Base-by-base conservation (phyloP, 1,284 basidiomycete genomes). In the Apiotrichum mycotoxinovorans region DNA sequence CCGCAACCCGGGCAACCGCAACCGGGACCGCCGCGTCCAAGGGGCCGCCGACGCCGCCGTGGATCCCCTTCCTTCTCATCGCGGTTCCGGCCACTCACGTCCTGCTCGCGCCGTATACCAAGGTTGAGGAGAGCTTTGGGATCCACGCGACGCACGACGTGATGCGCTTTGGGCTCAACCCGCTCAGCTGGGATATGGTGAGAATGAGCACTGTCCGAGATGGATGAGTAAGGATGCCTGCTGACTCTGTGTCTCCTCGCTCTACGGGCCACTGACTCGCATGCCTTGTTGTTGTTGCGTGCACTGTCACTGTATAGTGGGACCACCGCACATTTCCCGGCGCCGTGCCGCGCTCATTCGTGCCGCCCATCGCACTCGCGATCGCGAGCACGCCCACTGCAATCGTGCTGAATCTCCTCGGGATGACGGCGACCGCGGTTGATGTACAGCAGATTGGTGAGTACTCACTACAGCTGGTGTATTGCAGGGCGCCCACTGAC, bases 91-190 rank as follows among this genome's bases (percentile, higher is more conserved):
- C 83, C 78, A 60, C 74, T 1, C 87, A 94, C 66, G 86, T 93
- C 52, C 63, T 88, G 7, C 75, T 90, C 7, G 83, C 89, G 3
- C 95, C 95, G 0, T 94, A 88, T 73, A 91, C 89, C 3, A 98
- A 98, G 78, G 95, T 98, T 40, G 96, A 98, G 75, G 95, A 98
- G 79, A 91, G 88, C 70, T 97, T 98, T 81, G 93, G 88, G 61
- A 82, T 98, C 7, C 95, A 98, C 71, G 94, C 91, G 0, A 84
- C 83, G 0, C 91, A 96, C 72, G 95, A 98, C 74, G 80, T 91
- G 22, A 79, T 97, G 33, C 59, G 61, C 15, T 87, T 89, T 65
- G 91, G 91, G 12, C 68, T 87, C 17, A 54, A 33, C 18, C 52
- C 52, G 12, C 33, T 26, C 3, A 48, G 30, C 15, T 52, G 62